Evolutionary conservation across 2,329 filamentous ascomycete genomes (phyloP), one percentile per base, ranked within the genome.

Genomic region (Ascosphaera acerosa): DNA sequence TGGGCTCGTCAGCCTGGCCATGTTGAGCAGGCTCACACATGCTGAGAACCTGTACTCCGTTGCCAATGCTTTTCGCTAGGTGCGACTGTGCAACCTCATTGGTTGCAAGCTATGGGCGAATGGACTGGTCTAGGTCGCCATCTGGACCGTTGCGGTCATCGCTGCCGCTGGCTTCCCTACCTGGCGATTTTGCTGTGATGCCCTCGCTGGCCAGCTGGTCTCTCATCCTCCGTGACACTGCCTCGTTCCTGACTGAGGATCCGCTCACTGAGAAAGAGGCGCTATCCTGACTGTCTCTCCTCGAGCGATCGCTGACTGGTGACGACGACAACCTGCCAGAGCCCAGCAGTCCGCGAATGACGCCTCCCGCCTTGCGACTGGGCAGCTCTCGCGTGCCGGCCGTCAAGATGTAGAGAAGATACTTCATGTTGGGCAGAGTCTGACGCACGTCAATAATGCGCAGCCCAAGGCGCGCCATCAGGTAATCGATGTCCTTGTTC

Each of bases 351-450:
- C 57, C 62, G 28, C 55, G 51, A 29, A 29, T 29, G 15, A 65
- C 51, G 4, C 62, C 63, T 15, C 62, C 62, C 17, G 55, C 57
- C 41, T 65, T 66, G 15, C 64, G 44, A 1, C 53, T 55, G 10
- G 66, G 66, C 10, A 71, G 47, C 33, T 70, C 66, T 15, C 62
- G 59, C 28, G 65, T 72, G 0, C 81, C 81, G 0, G 81, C 78
- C 18, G 77, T 87, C 40, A 81, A 74, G 2, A 94, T 73, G 42
- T 89, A 91, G 2, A 94, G 57, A 10, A 94, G 57, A 42, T 91
- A 92, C 48, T 91, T 90, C 6, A 97, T 58, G 45, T 97, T 97
- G 2, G 84, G 81, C 4, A 94, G 55, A 0, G 84, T 90, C 41
- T 94, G 80, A 3, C 87, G 66, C 12, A 92, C 80, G 44, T 97